Evolutionary conservation across 148 eudicot genomes (phyloP).

Genomic region (Diospyros kaki): DNA sequence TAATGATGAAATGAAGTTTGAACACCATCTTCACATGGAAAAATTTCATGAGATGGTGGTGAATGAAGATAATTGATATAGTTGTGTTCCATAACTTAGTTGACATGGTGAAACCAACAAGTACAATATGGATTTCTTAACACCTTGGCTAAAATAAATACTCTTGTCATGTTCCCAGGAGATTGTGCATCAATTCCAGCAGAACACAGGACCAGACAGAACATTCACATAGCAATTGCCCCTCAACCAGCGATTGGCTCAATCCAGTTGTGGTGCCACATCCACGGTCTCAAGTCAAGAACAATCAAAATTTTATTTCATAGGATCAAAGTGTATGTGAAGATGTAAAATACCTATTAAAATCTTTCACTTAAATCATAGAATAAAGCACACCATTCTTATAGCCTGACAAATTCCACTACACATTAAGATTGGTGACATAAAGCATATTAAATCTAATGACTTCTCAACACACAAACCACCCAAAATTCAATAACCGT

Average conservation of each 20-base stretch:
- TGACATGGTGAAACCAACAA: no score
- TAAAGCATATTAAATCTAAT: background rate
- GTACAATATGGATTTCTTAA: background rate
- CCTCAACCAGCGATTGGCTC: background rate
- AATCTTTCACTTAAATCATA: background rate
- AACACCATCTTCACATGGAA: no score
- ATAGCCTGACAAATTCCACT: background rate
- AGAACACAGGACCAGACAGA: background rate
- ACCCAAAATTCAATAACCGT: background rate
- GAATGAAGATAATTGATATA: no score
- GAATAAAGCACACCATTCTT: background rate
- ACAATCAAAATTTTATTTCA: background rate
- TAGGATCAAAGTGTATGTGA: background rate
- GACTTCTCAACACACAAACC: background rate
- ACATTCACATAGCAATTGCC: background rate
- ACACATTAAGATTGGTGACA: background rate
- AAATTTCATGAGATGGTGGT: no score
- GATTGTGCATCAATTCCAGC: background rate
- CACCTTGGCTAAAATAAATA: no score
- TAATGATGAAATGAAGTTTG: no score
- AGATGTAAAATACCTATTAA: background rate
- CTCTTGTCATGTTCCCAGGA: no score
- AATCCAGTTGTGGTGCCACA: background rate
- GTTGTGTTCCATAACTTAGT: no score
- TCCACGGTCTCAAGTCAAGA: background rate